Conservation (phyloP, 768 basidiomycete species). For the Russula compacta region DNA sequence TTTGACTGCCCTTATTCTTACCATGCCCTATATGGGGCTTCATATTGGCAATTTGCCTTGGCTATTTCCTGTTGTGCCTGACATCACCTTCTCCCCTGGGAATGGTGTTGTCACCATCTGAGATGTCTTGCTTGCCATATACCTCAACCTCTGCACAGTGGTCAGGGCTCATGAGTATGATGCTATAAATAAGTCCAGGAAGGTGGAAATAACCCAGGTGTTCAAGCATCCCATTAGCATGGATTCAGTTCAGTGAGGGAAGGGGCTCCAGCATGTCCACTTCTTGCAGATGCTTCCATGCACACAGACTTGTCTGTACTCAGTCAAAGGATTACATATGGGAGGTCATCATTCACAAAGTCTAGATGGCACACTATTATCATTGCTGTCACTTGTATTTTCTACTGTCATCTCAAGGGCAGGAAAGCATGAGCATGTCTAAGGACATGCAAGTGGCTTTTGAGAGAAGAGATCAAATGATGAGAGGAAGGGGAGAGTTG, state of each 20-base stretch:
- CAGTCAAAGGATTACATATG: conserved; percentile 10
- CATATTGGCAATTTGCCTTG: conserved; percentile 5
- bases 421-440: too few relatives aligned
- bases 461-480: too few relatives aligned
- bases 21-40: not conserved
- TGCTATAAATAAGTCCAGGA: not conserved
- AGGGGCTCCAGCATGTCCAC: conserved; percentile 8
- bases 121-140: not conserved
- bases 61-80: not conserved
- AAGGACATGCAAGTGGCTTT: too few relatives aligned
- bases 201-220: not conserved
- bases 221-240: conserved; percentile 1
- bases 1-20: too few relatives aligned
- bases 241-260: not conserved
- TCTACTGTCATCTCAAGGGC: too few relatives aligned
- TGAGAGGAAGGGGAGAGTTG: too few relatives aligned
- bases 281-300: not conserved
- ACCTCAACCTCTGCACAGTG: conserved; percentile 2
- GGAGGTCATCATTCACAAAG: conserved; percentile 3
- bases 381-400: not conserved
- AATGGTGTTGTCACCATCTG: not conserved
- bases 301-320: conserved; percentile 2
- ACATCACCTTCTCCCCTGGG: not conserved
- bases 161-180: conserved; percentile 4
- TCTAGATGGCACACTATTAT: not conserved